Conservation (phyloP, 768 basidiomycete genomes). For the Tulasnella sp. region DNA sequence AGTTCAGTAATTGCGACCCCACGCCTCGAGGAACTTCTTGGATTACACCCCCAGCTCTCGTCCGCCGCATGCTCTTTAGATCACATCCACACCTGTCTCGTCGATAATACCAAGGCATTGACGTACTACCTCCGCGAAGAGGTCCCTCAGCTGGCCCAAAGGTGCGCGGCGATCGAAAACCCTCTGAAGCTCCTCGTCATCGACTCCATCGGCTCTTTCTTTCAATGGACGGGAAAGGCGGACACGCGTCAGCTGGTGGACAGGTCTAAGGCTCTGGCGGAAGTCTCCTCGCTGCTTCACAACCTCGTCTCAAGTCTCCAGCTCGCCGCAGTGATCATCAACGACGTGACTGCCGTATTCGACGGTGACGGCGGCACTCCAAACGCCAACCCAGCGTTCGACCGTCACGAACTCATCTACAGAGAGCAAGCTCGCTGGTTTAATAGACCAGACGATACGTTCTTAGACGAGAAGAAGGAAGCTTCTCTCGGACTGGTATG, state of each 20-base stretch:
- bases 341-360: conserved; percentile 81
- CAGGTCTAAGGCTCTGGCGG: conserved; percentile 56
- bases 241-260: conserved; percentile 53
- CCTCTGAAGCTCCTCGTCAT: conserved; percentile 74
- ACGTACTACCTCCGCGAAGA: conserved; percentile 43
- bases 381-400: neutral
- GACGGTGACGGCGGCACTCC: conserved; percentile 18
- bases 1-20: conserved; percentile 53
- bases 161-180: conserved; percentile 25
- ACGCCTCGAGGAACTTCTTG: conserved; percentile 54
- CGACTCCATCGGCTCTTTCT: conserved; percentile 80
- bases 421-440: conserved; percentile 69
- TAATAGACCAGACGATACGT: conserved; percentile 45
- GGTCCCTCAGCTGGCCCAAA: conserved; percentile 42
- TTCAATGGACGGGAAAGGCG: conserved; percentile 52
- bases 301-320: conserved; percentile 47
- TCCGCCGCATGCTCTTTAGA: conserved; percentile 36
- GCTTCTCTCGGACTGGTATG: conserved; percentile 80
- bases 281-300: conserved; percentile 62
- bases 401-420: conserved; percentile 39
- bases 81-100: conserved; percentile 48
- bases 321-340: conserved; percentile 72
- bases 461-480: conserved; percentile 56
- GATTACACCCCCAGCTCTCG: conserved; percentile 38
- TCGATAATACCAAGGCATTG: conserved; percentile 37